Base-by-base conservation (phyloP, 2,329 filamentous ascomycete species). In the Pseudogymnoascus sp. region DNA sequence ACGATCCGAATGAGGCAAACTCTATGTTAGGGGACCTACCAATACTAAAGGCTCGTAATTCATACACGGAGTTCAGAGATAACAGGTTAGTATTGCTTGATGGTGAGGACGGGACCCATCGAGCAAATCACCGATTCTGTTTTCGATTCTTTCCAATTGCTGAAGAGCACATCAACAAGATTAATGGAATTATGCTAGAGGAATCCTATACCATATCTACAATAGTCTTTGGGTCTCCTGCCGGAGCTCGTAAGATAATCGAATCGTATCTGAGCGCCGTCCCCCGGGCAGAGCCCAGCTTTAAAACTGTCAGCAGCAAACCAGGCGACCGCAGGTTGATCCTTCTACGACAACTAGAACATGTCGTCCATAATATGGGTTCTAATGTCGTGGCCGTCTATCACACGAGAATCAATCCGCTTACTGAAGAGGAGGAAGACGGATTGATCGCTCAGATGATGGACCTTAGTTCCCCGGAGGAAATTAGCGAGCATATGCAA, bases 111-210 rank as follows among this genome's bases (percentile, higher is more conserved):
- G 59, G 66, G 5, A 41, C n/a, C 5, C 47, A 12, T 7, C 50
- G 59, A 14, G 65, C 63, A 20, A 50, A 58, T 5, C 54, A 72
- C 64, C 65, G 62, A 11, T 74, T 72, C 62, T 68, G 61, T 63
- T 74, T 74, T 58, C 18, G 37, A 8, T 70, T 70, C 62, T 73
- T 72, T 57, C 64, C 66, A 6, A 60, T 72, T 35, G 39, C 41
- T 0, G 63, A 54, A 4, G 58, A 67, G 2, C 68, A 73, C 39
- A 67, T 70, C 35, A 60, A 73, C 58, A 70, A 41, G 3, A 72
- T 74, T 61, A 74, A 73, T 61, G 57, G 41, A 7, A 67, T 72
- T 12, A 32, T 73, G 1, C 62, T 74, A 2, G 69, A 74, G 58
- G 68, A 72, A 11, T 60, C 62, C 3, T 47, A 60, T 5, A 12